phyloP scores from a whole-genome alignment of 225 moss, liverwort and hornwort species.

The Pseudisothecium myosuroides region DNA sequence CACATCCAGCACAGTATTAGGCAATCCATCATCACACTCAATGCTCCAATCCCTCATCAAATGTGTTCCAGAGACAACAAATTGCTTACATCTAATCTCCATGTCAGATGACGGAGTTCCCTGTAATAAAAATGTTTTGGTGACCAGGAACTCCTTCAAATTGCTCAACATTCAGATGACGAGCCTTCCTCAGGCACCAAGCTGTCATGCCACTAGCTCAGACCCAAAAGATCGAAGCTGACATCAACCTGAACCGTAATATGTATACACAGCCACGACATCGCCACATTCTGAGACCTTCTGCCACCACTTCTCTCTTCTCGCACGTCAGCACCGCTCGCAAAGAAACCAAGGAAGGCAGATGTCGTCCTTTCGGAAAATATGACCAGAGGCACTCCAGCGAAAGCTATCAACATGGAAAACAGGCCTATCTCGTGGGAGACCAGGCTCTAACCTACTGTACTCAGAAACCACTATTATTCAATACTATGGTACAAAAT shows the following conservation, averaged over 20 bases:
- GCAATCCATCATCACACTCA: not conserved
- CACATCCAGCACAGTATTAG: not conserved
- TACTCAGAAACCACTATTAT: constrained; percentile 19
- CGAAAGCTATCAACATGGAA: constrained; percentile 4
- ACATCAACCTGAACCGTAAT: not conserved
- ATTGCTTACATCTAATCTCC: not conserved
- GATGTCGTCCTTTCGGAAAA: not conserved
- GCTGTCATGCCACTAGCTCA: not conserved
- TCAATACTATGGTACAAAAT: constrained; percentile 51
- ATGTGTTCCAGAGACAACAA: not conserved
- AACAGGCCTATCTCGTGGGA: not conserved
- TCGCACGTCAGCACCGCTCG: not conserved
- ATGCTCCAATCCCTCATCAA: not conserved
- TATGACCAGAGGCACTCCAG: not conserved
- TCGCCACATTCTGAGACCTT: not conserved
- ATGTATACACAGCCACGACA: constrained; percentile 21
- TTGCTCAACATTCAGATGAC: not conserved
- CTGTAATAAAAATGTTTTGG: not conserved
- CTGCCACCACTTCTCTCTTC: not conserved
- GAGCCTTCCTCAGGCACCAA: not conserved
- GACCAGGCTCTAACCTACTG: not conserved
- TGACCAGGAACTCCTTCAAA: not conserved
- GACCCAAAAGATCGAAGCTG: not conserved
- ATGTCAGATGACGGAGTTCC: not conserved
- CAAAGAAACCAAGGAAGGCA: not conserved